phyloP scores from a whole-genome alignment of 164 flowering plant genomes.

The Kalanchoe fedtschenkoi region DNA sequence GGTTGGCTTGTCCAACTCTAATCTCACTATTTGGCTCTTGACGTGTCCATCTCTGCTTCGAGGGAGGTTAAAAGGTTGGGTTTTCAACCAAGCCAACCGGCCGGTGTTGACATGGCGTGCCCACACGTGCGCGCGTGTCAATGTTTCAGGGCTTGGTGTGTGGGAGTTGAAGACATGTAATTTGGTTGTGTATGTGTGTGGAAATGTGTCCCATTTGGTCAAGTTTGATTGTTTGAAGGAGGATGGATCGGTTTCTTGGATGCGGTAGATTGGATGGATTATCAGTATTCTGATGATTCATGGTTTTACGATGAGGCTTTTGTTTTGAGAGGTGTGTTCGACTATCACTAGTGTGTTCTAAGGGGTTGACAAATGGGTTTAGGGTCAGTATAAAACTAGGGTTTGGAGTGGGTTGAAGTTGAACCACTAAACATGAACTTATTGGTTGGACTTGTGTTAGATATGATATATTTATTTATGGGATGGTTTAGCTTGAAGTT shows the following conservation, averaged over 20 bases:
- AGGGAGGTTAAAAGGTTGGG: neutral
- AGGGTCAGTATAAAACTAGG: neutral
- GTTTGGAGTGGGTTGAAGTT: slow-evolving; percentile 1
- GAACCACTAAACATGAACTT: neutral
- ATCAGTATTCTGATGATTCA: neutral
- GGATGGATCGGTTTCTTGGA: neutral
- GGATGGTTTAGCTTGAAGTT: neutral
- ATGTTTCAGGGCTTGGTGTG: neutral
- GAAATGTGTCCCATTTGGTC: neutral
- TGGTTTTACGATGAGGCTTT: neutral
- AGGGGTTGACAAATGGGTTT: neutral
- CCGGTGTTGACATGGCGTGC: neutral
- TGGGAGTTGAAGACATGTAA: slow-evolving; percentile 2
- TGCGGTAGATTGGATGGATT: neutral
- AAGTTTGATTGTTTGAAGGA: neutral
- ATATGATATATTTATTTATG: neutral
- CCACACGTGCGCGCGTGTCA: slow-evolving; percentile 5
- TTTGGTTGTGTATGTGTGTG: neutral
- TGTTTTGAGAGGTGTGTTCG: neutral
- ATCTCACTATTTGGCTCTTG: neutral
- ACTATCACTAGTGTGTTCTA: neutral
- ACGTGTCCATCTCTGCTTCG: neutral
- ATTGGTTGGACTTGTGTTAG: neutral
- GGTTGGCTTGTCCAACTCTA: slow-evolving; percentile 1
- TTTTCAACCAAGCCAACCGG: neutral